Evolutionary conservation across 108 stramenopile genomes (phyloP).

Genomic region (Asterionellopsis glacialis): DNA sequence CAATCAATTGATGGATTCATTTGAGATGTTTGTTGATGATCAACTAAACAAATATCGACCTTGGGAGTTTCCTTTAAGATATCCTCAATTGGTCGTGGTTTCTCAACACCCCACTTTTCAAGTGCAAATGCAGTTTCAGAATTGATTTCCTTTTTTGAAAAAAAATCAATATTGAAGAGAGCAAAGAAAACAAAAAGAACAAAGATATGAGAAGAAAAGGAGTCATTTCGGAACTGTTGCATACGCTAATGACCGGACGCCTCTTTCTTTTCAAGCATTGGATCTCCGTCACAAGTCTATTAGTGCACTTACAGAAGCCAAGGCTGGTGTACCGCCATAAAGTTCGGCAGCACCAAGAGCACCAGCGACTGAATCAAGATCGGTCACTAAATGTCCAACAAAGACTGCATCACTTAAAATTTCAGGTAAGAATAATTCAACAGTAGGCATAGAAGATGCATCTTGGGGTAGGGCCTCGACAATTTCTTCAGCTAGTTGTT

Average conservation of each 20-base stretch:
- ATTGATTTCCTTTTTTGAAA: too few relatives aligned
- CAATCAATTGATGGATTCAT: slow-evolving; percentile 56
- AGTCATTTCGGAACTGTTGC: too few relatives aligned
- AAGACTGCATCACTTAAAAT: slow-evolving; percentile 47
- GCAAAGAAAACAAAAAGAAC: too few relatives aligned
- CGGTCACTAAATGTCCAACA: slow-evolving; percentile 70
- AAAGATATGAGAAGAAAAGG: too few relatives aligned
- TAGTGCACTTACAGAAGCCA: slow-evolving; percentile 24
- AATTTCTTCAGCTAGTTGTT: slow-evolving; percentile 32
- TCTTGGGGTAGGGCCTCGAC: slow-evolving; percentile 36
- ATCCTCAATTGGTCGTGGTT: slow-evolving; percentile 40
- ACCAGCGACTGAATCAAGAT: slow-evolving; percentile 66
- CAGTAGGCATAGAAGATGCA: slow-evolving; percentile 12
- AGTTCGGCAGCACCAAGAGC: slow-evolving; percentile 67
- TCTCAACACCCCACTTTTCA: slow-evolving; percentile 28
- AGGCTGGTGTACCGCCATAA: slow-evolving; percentile 54
- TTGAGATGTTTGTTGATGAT: slow-evolving; percentile 73
- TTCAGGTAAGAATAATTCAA: slow-evolving; percentile 44
- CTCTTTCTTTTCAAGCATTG: too few relatives aligned
- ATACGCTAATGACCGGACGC: too few relatives aligned
- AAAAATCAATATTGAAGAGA: too few relatives aligned
- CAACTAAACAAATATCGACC: slow-evolving; percentile 18
- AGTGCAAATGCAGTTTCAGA: slow-evolving; percentile 29
- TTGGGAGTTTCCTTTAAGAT: slow-evolving; percentile 24
- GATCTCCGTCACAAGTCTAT: too few relatives aligned